These are phyloP conservation scores for Cladobotryum mycophilum DNA, from an alignment of 2,329 filamentous ascomycete species.

Conservation along the genomic window DNA sequence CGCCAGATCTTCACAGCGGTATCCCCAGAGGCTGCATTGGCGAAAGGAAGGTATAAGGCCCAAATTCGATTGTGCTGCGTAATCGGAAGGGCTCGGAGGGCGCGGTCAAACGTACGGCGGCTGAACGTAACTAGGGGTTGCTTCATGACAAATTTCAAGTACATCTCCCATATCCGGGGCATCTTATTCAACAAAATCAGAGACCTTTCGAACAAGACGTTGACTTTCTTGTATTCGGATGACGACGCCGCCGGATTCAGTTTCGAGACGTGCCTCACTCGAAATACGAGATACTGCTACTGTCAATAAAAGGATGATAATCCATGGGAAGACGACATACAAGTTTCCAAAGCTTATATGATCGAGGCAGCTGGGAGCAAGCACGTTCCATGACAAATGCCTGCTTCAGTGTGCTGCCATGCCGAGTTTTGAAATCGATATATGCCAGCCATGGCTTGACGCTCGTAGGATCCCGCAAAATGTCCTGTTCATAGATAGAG, in stretches of 20 bases:
- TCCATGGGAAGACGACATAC: slow-evolving; percentile 33
- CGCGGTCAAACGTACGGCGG: slow-evolving; percentile 83
- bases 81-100: slow-evolving; percentile 82
- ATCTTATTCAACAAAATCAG: slow-evolving; percentile 96
- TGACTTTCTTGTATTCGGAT: slow-evolving; percentile 85
- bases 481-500: slow-evolving; percentile 92
- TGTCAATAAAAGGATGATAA: slow-evolving; percentile 7
- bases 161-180: slow-evolving; percentile 98
- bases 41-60: slow-evolving; percentile 85
- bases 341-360: slow-evolving; percentile 98
- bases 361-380: slow-evolving; percentile 81
- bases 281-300: slow-evolving; percentile 72
- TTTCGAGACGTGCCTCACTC: slow-evolving; percentile 71
- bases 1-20: slow-evolving; percentile 93
- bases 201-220: slow-evolving; percentile 86
- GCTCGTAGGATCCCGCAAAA: slow-evolving; percentile 76
- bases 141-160: slow-evolving; percentile 79
- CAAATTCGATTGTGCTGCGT: slow-evolving; percentile 96
- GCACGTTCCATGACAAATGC: slow-evolving; percentile 84
- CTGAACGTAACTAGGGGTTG: slow-evolving; percentile 89
- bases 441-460: slow-evolving; percentile 95
- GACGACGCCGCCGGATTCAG: slow-evolving; percentile 77
- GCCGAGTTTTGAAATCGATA: slow-evolving; percentile 80
- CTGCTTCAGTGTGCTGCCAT: slow-evolving; percentile 81
- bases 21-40: slow-evolving; percentile 80